Evolutionary conservation across 768 basidiomycete genomes (phyloP), one percentile per base, ranked within the genome.

Genomic region (Pleurotus tuber-regium): DNA sequence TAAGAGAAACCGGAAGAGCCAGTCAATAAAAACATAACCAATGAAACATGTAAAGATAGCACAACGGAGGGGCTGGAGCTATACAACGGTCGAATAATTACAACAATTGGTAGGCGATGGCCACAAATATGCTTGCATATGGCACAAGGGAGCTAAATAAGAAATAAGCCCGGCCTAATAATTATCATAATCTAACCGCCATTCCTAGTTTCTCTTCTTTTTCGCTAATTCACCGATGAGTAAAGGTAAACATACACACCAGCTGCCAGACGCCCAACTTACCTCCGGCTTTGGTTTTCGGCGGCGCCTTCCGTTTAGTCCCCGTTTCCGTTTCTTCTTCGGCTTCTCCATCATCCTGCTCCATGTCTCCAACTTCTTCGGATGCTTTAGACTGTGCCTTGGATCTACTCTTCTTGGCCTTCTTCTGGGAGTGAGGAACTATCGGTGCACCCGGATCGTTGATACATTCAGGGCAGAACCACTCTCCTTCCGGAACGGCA

Each of bases 391-490:
- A 19, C 53, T 68, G 70, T 23, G 50, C 49, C 56, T 59, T 59
- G n/a, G 53, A 23, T 19, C 18, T 48, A 7, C 16, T 14, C 18
- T 35, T 48, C 47, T 61, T 57, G 40, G 59, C 58, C 40, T 64
- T 65, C 50, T 62, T 62, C 1, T 59, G 55, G 3, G 68, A 67
- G 62, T 68, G 70, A 8, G 63, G 61, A 16, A 76, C 78, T 3
- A 78, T 72, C 4, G 81, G 77, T 4, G 79, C 80, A 8, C 78
- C 79, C 3, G 84, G 84, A 18, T 79, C 75, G 28, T 74, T 73
- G 8, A 69, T 66, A 62, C 93, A 96, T 51, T 80, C 74, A 0
- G 87, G 83, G 61, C 93, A 96, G 75, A 92, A 92, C 92, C 93
- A 94, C 70, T 94, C 89, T 30, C 90, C 95, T 28, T 89, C 87